Base-by-base conservation (phyloP, 768 basidiomycete species). In the Hortiboletus campestris region DNA sequence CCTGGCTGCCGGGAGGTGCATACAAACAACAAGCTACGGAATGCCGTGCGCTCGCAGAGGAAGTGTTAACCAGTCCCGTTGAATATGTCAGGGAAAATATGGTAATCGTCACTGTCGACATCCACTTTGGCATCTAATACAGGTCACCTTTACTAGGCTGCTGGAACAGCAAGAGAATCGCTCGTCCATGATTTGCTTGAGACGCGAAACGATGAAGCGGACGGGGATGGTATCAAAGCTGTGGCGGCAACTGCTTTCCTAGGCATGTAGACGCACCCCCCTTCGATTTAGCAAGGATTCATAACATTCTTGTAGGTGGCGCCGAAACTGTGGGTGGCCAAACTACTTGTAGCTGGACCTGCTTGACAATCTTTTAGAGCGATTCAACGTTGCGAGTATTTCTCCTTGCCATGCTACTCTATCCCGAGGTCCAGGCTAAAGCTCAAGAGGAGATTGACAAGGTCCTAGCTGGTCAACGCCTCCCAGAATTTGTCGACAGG, bases 1-100 rank as follows among this genome's bases (percentile, higher is more conserved):
- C 62, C 2, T 75, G 73, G 73, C 55, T 73, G 35, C 74, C 70
- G 0, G 74, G 74, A 19, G 65, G 70, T 20, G 25, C n/a, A 22
- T 72, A 55, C 59, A 67, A 68, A 36, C 46, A 46, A 36, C 34
- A 13, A 10, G 67, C 63, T 35, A 42, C 28, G 2, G 57, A 61
- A 19, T 63, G 64, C 22, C 63, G 63, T 41, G 38, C n/a, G 6
- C 56, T 68, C 39, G 68, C 65, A 17, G 17, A 44, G 22, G 67
- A 72, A 9, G 49, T 70, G 11, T 46, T 67, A 9, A 54, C 57
- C 10, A 48, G 16, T 2, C 67, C 68, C 2, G 46, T 67, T 4
- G 25, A 60, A 14, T 72, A 56, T 17, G 68, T 72, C 28, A 49
- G 47, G 29, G 40, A 60, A 10, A 60, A 57, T 22, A 68, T 72